phyloP scores from a whole-genome alignment of 164 flowering plant genomes.

The grape (Vitis vinifera) region DNA sequence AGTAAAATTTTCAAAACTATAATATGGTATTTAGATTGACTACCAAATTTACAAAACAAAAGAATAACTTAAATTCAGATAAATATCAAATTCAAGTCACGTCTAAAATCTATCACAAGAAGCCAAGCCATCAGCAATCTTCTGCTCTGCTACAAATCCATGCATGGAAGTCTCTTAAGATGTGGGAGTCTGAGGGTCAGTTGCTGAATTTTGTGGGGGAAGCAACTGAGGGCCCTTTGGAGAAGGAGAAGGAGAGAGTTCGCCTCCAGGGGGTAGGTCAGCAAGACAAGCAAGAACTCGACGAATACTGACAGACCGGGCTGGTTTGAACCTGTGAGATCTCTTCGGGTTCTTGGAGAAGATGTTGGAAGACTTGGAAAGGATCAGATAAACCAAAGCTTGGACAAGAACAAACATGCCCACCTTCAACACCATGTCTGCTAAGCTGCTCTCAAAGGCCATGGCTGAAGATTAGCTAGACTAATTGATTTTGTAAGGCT shows the following conservation, averaged over 20 bases:
- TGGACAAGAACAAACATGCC: constrained; percentile 55
- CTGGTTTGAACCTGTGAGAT: constrained; percentile 40
- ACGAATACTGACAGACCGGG: constrained; percentile 45
- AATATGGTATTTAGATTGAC: too few species aligned
- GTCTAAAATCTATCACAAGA: too few species aligned
- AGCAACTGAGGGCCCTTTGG: background rate
- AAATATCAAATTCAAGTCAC: too few species aligned
- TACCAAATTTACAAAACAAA: too few species aligned
- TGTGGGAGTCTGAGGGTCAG: too few species aligned
- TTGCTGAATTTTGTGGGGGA: too few species aligned
- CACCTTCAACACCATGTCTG: constrained; percentile 35
- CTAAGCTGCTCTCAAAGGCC: constrained; percentile 19
- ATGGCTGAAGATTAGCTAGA: background rate
- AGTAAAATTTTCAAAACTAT: too few species aligned
- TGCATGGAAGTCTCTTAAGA: too few species aligned
- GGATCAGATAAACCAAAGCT: constrained; percentile 62
- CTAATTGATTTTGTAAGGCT: too few species aligned
- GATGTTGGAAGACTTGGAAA: constrained; percentile 55
- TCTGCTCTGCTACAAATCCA: too few species aligned
- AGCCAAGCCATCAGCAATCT: too few species aligned
- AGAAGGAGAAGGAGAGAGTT: constrained; percentile 22
- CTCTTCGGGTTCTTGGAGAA: constrained; percentile 29
- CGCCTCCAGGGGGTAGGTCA: constrained; percentile 48
- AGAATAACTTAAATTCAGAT: too few species aligned
- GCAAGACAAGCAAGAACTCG: constrained; percentile 39